Evolutionary conservation across 2,329 filamentous ascomycete genomes (phyloP), one percentile per base, ranked within the genome.

Genomic region (Colletotrichum tropicicola): DNA sequence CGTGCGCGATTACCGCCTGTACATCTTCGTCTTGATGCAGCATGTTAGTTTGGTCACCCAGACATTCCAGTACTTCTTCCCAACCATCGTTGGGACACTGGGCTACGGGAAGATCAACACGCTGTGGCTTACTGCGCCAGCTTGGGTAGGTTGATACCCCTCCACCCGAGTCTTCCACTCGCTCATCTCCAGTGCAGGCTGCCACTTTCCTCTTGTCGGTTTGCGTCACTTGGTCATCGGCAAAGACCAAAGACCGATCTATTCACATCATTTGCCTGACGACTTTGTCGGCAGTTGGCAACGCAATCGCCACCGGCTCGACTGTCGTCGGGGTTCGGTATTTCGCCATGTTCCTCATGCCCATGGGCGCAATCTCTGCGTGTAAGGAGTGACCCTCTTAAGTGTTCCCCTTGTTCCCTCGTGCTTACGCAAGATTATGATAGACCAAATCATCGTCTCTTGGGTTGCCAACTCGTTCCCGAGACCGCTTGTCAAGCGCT

Each of bases 401-500:
- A 17, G 4, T 19, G 17, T 47, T 35, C 8, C 1, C 44, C 3
- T 37, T 10, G 6, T 12, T 13, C 1, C n/a, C 3, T 2, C 15
- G 32, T 7, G 17, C 28, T 12, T 7, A 27, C 35, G 25, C 21
- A 3, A 17, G 15, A 8, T 2, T 6, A 58, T 9, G 12, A 12
- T 8, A 78, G 77, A 83, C 41, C 82, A 83, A 67, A 85, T 85
- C 65, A 85, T 93, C 23, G 90, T 93, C 47, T 87, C 90, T 0
- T 86, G 85, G 70, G 88, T 93, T 32, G 87, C 88, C 4, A 91
- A 92, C 67, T 89, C 91, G 8, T 84, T 93, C 35, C 90, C 91
- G 0, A 91, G 91, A 74, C 89, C 91, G 2, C 75, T 90, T 2
- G 90, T 89, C 2, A 88, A 90, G 49, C 84, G 90, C 2, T 91